Conservation (phyloP, 805 yeast species). For the Pichia pseudocactophila region DNA sequence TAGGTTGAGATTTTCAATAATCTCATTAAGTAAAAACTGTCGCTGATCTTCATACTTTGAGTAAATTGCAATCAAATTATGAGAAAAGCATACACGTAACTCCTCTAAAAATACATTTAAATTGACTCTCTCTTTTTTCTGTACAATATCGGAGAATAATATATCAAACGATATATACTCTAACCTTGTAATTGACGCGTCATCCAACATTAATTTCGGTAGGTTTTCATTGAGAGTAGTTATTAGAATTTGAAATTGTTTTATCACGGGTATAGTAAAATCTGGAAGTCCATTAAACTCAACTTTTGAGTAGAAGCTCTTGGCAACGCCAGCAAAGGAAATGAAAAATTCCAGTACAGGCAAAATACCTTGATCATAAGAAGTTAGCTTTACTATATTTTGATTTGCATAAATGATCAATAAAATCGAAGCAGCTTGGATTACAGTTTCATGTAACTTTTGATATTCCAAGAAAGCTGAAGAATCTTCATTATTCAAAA, state of each 20-base stretch:
- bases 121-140: not conserved
- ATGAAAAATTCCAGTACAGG: slow-evolving; percentile 2
- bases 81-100: slow-evolving; percentile 24
- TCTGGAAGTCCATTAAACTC: slow-evolving; percentile 5
- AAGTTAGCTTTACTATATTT: not conserved
- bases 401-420: slow-evolving; percentile 1
- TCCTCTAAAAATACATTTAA: slow-evolving; percentile 13
- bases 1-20: slow-evolving; percentile 41
- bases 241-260: not conserved
- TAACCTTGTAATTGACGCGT: slow-evolving; percentile 37
- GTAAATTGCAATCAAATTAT: slow-evolving; percentile 32
- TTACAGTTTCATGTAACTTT: not conserved
- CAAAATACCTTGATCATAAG: not conserved
- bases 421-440: slow-evolving; percentile 1
- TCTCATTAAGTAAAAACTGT: slow-evolving; percentile 50
- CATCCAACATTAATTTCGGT: slow-evolving; percentile 10
- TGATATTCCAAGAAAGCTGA: slow-evolving; percentile 1
- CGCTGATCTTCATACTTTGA: slow-evolving; percentile 41
- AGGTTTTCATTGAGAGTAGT: not conserved
- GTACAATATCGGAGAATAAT: slow-evolving; percentile 31
- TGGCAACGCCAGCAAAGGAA: not conserved
- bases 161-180: slow-evolving; percentile 42
- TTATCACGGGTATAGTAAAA: slow-evolving; percentile 1
- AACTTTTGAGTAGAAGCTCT: not conserved
- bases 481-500: not conserved